These are phyloP conservation scores for Fusarium floridanum DNA, from an alignment of 2,329 filamentous ascomycete species.

Conservation along the genomic window DNA sequence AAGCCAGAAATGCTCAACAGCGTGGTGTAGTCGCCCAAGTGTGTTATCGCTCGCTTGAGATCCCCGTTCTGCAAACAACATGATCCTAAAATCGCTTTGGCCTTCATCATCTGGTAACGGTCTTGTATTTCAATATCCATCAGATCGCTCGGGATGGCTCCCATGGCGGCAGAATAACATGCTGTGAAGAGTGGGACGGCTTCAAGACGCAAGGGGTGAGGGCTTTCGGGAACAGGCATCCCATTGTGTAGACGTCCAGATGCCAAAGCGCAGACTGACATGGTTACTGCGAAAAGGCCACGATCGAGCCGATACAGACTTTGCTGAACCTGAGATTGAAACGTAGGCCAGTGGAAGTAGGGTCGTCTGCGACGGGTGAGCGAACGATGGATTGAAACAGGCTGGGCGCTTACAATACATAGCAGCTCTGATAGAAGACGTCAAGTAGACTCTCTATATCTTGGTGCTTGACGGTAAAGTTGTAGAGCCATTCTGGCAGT, in stretches of 20 bases:
- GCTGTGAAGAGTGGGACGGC: neutral
- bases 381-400: neutral
- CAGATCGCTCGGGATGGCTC: neutral
- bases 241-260: neutral
- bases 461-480: neutral
- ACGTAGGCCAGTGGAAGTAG: neutral
- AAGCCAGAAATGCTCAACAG: neutral
- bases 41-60: neutral
- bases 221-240: neutral
- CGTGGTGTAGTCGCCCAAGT: neutral
- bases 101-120: neutral
- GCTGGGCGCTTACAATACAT: neutral
- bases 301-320: neutral
- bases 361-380: neutral
- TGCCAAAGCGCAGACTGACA: neutral
- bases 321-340: neutral
- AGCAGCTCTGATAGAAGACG: neutral
- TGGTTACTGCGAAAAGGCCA: neutral
- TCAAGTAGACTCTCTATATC: neutral
- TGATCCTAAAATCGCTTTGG: neutral
- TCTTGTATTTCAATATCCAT: neutral
- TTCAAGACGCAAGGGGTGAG: neutral
- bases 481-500: neutral
- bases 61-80: neutral
- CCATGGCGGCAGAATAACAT: neutral